phyloP scores from a whole-genome alignment of 345 rosid genomes.

The Salix viminalis region DNA sequence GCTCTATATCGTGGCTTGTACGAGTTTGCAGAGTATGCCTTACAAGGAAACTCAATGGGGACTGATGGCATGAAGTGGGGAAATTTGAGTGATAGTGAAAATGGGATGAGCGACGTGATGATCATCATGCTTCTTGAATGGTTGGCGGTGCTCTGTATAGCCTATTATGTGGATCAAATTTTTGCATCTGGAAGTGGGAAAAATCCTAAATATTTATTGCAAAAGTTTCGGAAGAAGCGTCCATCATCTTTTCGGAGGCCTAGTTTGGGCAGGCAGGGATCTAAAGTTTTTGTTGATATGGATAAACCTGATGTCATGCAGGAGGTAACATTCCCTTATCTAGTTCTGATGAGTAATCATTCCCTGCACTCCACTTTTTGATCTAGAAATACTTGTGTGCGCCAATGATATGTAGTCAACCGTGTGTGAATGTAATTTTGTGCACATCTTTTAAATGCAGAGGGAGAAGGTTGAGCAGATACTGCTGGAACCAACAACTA shows the following conservation, averaged over 20 bases:
- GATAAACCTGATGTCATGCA: conserved; percentile 75
- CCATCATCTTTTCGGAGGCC: conserved; percentile 40
- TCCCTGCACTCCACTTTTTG: background rate
- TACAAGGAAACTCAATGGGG: conserved; percentile 43
- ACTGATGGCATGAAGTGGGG: conserved; percentile 72
- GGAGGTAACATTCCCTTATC: conserved; percentile 55
- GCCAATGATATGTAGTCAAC: background rate
- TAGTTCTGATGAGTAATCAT: background rate
- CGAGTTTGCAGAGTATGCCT: conserved; percentile 59
- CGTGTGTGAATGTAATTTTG: background rate
- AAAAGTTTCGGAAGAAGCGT: conserved; percentile 35
- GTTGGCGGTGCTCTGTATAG: conserved; percentile 53
- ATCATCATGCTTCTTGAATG: conserved; percentile 67
- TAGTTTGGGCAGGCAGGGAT: conserved; percentile 53
- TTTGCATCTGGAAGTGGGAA: conserved; percentile 49
- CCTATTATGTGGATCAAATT: conserved; percentile 68
- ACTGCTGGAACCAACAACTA: conserved; percentile 49
- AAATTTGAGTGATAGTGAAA: conserved; percentile 47
- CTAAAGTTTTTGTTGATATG: conserved; percentile 57
- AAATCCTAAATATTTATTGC: conserved; percentile 47
- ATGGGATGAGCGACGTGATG: conserved; percentile 59
- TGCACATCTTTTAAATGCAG: conserved; percentile 28
- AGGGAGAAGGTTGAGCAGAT: conserved; percentile 68
- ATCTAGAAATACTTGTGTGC: background rate
- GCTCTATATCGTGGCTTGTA: conserved; percentile 80